Conservation (phyloP, 768 basidiomycete species). For the Leucosporidium yakuticum region DNA sequence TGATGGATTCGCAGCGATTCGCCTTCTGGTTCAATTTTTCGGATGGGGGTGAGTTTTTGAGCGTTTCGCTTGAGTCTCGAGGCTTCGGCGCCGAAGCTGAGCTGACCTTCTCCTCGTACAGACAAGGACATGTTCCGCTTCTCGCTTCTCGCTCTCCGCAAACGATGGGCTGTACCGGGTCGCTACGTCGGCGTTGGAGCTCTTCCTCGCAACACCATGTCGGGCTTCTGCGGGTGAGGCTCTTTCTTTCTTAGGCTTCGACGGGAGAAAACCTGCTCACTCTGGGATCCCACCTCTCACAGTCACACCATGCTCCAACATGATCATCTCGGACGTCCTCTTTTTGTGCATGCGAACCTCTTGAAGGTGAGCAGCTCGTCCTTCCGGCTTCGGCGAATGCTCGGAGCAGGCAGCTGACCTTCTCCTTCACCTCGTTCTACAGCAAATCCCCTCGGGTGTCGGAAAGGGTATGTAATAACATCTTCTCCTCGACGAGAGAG, state of each 20-base stretch:
- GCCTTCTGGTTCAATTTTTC: slow-evolving; percentile 45
- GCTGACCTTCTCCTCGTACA: slow-evolving; percentile 28
- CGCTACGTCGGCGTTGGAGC: slow-evolving; percentile 46
- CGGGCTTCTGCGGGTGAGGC: slow-evolving; percentile 33
- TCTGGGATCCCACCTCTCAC: too few relatives aligned
- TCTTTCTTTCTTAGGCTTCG: too few relatives aligned
- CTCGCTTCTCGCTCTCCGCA: slow-evolving; percentile 45
- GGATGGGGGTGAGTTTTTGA: neutral
- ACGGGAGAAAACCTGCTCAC: too few relatives aligned
- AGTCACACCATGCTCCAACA: slow-evolving; percentile 43
- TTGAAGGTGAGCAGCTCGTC: slow-evolving; percentile 36
- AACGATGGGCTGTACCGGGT: slow-evolving; percentile 48
- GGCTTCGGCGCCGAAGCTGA: too few relatives aligned
- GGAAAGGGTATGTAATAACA: slow-evolving; percentile 24
- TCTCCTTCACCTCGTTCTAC: neutral
- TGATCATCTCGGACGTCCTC: slow-evolving; percentile 37
- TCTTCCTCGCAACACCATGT: slow-evolving; percentile 41
- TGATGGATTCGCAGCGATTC: slow-evolving; percentile 40
- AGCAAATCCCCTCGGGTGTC: slow-evolving; percentile 34
- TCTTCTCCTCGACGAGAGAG: too few relatives aligned
- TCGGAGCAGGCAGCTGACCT: neutral
- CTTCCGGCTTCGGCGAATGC: neutral
- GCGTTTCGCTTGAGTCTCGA: too few relatives aligned
- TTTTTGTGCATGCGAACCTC: slow-evolving; percentile 46
- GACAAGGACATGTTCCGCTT: slow-evolving; percentile 45